Percentiles rank a stretch among this genome's conserved stretches.
These are phyloP conservation scores for Coemansia aciculifera DNA, from an alignment of 192 early-diverging fungal species.

Conservation along the genomic window DNA sequence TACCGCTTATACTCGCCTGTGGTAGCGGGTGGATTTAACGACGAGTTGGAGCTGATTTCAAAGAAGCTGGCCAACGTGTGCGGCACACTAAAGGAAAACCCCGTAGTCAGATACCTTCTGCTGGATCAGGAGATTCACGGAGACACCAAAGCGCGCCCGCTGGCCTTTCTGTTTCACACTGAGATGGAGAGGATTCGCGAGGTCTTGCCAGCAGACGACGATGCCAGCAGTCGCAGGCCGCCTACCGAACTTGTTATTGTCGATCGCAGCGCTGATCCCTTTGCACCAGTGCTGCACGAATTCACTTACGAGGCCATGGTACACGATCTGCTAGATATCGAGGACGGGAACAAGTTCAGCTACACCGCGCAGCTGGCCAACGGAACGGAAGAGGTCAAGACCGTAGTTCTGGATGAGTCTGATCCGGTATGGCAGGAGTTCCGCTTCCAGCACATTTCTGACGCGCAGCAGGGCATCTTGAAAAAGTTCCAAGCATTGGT, in stretches of 20 bases:
- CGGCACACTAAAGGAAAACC: slow-evolving; percentile 85
- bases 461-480: slow-evolving; percentile 52
- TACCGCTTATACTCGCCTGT: slow-evolving; percentile 58
- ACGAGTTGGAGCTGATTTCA: slow-evolving; percentile 56
- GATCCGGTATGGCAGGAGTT: slow-evolving; percentile 58
- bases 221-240: slow-evolving; percentile 31
- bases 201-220: slow-evolving; percentile 58
- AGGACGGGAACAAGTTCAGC: slow-evolving; percentile 47
- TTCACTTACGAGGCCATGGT: slow-evolving; percentile 99
- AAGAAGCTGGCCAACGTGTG: slow-evolving; percentile 83
- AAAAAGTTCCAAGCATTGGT: slow-evolving; percentile 50
- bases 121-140: slow-evolving; percentile 66
- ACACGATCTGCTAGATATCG: slow-evolving; percentile 79
- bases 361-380: slow-evolving; percentile 48
- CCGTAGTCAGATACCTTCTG: slow-evolving; percentile 88
- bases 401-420: slow-evolving; percentile 41
- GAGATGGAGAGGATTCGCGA: slow-evolving; percentile 82
- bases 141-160: slow-evolving; percentile 70
- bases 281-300: slow-evolving; percentile 92
- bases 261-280: slow-evolving; percentile 89
- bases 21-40: slow-evolving; percentile 32
- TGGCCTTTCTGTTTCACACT: slow-evolving; percentile 78
- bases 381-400: slow-evolving; percentile 42
- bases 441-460: slow-evolving; percentile 59
- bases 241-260: slow-evolving; percentile 83